Base-by-base conservation (phyloP, 768 basidiomycete species). In the Vararia minispora region DNA sequence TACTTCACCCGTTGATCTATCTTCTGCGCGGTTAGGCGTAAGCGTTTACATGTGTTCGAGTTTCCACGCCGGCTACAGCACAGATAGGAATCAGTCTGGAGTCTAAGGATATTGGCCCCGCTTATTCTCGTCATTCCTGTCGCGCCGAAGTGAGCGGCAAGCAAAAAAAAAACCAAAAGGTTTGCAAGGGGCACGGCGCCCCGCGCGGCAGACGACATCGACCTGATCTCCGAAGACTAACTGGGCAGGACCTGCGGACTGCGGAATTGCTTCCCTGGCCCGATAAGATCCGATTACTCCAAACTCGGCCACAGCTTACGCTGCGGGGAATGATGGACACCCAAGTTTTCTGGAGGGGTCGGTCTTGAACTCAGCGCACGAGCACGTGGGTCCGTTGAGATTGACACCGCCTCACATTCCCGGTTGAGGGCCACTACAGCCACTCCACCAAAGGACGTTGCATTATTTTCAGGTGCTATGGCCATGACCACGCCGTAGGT, bases 291-390 rank as follows among this genome's bases (percentile, higher is more conserved):
- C 61, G 53, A 80, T 86, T 86, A 86, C 80, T 80, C 84, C 79
- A 77, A 75, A 71, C 63, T 58, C 67, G 43, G 47, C 68, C 78
- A 72, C 58, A 24, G 61, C 72, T 76, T 86, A 61, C 76, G 69
- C 57, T 44, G 60, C 66, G 73, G 69, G 63, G 65, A 60, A 69
- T 69, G 71, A 73, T 71, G 77, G 73, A 69, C 61, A 80, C 58
- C 83, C 82, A 85, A 87, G 79, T 85, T 86, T 84, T 87, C 84
- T 75, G 80, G 82, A 85, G 84, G 81, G 79, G 79, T 76, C 76
- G 71, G 81, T 70, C 80, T 86, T 80, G 84, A 86, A 85, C 79
- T 43, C 77, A 82, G 84, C 83, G 84, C 84, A 74, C 84, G 71
- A 58, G 64, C 68, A 72, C 62, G 59, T 59, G 50, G 58, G 30